phyloP scores from a whole-genome alignment of 306 rosid genomes.

The Medicago lupulina region DNA sequence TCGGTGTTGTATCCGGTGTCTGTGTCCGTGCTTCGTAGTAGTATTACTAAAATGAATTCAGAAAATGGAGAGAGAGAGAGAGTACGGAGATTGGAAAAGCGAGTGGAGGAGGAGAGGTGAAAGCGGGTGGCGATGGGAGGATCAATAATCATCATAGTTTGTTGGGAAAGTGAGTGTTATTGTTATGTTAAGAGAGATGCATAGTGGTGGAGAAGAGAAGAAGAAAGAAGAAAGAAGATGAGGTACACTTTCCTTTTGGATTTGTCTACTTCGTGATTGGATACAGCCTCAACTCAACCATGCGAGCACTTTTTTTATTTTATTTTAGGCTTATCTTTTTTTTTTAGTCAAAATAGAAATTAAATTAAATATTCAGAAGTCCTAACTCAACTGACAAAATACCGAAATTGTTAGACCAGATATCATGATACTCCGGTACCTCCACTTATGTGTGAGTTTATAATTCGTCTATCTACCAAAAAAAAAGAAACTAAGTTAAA shows the following conservation, averaged over 20 bases:
- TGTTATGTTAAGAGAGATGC: constrained; percentile 32
- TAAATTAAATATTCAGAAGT: no score
- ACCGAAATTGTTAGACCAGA: no score
- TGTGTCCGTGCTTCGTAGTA: no score
- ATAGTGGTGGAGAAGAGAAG: constrained; percentile 32
- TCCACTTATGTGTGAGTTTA: no score
- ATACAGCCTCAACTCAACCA: not conserved
- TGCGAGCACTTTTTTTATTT: no score
- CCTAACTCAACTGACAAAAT: no score
- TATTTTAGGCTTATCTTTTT: not conserved
- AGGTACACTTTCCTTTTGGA: constrained; percentile 44
- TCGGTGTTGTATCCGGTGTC: no score
- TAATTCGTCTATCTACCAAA: no score
- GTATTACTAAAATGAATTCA: not conserved
- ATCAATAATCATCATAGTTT: constrained; percentile 61
- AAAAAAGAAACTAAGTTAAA: no score
- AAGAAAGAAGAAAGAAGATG: constrained; percentile 45
- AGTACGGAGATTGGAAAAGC: constrained; percentile 55
- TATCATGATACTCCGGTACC: no score
- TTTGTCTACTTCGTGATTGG: constrained; percentile 2
- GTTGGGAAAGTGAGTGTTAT: not conserved
- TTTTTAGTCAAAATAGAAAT: no score
- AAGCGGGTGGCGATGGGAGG: constrained; percentile 75
- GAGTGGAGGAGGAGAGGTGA: constrained; percentile 56
- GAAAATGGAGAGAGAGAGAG: constrained; percentile 14